Percentiles rank a stretch among this genome's conserved stretches.
These are phyloP conservation scores for thale cress (Arabidopsis thaliana) DNA, from an alignment of 345 rosid species.

Conservation along the genomic window DNA sequence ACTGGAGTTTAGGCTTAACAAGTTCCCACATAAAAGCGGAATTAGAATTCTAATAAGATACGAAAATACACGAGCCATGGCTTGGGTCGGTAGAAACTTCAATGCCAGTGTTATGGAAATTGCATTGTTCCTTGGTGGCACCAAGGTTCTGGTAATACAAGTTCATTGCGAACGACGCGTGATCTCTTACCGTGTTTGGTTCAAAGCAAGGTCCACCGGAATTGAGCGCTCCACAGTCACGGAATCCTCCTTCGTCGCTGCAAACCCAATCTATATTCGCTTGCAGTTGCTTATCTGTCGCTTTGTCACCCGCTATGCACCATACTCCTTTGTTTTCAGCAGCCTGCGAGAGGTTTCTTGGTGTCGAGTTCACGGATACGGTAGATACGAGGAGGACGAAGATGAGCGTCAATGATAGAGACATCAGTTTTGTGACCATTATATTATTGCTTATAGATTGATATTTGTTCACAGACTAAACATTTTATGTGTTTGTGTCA, in stretches of 20 bases:
- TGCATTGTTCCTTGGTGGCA: not conserved
- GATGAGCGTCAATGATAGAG: not conserved
- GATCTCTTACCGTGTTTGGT: not conserved
- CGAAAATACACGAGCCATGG: not conserved
- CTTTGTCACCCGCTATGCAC: not conserved
- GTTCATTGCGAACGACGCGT: constrained; percentile 1
- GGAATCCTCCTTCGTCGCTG: not conserved
- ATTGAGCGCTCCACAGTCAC: not conserved
- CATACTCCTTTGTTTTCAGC: not conserved
- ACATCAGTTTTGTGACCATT: too few species aligned
- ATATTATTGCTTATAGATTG: not conserved
- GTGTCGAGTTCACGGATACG: not conserved
- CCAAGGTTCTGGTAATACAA: not conserved
- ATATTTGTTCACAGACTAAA: not conserved
- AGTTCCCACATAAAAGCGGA: not conserved
- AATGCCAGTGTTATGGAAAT: not conserved
- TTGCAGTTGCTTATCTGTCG: not conserved
- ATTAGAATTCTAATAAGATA: not conserved
- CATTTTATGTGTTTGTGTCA: not conserved
- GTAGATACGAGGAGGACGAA: not conserved
- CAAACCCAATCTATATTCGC: constrained; percentile 1
- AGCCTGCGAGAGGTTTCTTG: not conserved
- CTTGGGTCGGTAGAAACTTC: not conserved
- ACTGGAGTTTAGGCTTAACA: too few species aligned
- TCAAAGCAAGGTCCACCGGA: constrained; percentile 10